These are phyloP conservation scores for Aspergillus sojae DNA, from an alignment of 2,329 filamentous ascomycete genomes.

Conservation along the genomic window DNA sequence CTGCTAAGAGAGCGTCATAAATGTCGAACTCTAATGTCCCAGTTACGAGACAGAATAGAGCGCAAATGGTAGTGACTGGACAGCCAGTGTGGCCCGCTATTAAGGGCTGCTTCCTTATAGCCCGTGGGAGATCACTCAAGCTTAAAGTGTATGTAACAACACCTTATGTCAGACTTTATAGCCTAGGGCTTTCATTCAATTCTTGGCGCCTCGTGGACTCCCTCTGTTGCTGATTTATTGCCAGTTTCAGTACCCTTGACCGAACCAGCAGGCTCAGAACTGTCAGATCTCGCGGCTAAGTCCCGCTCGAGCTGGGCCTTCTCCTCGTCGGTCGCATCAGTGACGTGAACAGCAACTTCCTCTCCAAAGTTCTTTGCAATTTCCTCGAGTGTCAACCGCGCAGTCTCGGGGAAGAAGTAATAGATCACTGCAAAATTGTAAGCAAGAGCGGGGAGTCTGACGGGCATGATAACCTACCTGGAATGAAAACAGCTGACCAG, in stretches of 20 bases:
- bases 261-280: background rate
- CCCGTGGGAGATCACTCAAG: background rate
- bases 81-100: background rate
- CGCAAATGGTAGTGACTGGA: background rate
- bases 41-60: background rate
- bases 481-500: conserved; percentile 48
- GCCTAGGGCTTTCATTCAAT: background rate
- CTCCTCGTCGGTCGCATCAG: conserved; percentile 47
- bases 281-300: conserved; percentile 1
- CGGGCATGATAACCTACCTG: conserved; percentile 25
- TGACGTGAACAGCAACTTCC: conserved; percentile 52
- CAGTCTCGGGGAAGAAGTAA: conserved; percentile 50
- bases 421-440: conserved; percentile 39
- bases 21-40: background rate
- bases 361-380: conserved; percentile 53
- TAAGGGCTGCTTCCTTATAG: background rate
- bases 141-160: background rate
- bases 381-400: conserved; percentile 49
- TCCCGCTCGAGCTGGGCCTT: conserved; percentile 23
- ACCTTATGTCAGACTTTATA: background rate
- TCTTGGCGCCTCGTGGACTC: background rate
- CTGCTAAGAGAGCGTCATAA: background rate
- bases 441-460: background rate
- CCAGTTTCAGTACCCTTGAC: background rate
- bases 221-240: background rate